Base-by-base conservation (phyloP, 305 asterid species). In the Fraxinus ornus region DNA sequence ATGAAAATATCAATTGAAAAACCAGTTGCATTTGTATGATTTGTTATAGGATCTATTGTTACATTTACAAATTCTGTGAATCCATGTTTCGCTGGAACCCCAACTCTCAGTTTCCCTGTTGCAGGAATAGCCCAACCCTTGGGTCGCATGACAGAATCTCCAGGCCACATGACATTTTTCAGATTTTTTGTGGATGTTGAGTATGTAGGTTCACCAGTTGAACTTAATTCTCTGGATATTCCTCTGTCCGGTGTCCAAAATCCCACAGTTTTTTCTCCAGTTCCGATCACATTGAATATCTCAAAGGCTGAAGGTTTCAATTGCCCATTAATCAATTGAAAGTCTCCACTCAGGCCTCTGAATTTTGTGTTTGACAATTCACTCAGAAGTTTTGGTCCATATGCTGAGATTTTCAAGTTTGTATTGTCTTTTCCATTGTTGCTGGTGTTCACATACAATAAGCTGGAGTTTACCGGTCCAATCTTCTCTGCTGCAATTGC, bases 101-200 rank as follows among this genome's bases (percentile, higher is more conserved):
- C 94, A 21, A 91, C 86, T 85, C 79, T 86, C 28, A 91, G 85
- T 6, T 79, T 87, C 66, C 89, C 88, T 15, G 55, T 60, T 33
- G 84, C 17, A 2, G 94, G 91, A 52, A 91, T 82, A 36, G 83
- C 84, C 93, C 92, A 90, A 22, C 93, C 92, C 84, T 79, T 78
- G 0, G 97, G 93, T 17, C 17, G 77, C 10, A 28, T 73, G 3
- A 57, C 19, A 39, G 93, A 88, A 87, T 90, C 92, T 37, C 95
- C 95, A 0, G 94, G 97, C 95, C 95, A 93, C 8, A 88, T 28
- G 5, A 89, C 84, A 6, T 24, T 84, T 77, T 87, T 90, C 21
- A 91, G 86, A 36, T 57, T 83, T 8, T 78, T 52, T 3, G 24
- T 19, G 30, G 84, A 85, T 15, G 84, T 86, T 73, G 89, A 83